Base-by-base conservation (phyloP, 257 asterid species). In the Solanum acaule region DNA sequence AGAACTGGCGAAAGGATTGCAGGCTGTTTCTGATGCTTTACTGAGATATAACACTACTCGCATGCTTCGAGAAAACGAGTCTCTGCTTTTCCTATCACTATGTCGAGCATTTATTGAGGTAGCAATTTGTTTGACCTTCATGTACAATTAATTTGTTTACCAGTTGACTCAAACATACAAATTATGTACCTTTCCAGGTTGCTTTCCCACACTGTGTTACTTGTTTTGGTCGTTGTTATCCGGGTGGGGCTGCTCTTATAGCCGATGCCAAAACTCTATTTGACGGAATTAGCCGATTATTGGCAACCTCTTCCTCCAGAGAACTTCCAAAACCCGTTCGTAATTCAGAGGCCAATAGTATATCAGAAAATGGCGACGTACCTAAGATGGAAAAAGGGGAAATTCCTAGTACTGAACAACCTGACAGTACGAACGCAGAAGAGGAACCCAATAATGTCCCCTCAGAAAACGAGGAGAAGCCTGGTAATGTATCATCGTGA, bases 101-200 rank as follows among this genome's bases (percentile, higher is more conserved):
- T 97, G 99, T 91, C 95, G 94, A 88, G 96, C 98, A 86, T 96
- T 95, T 88, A 88, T 93, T 34, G 98, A 96, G 98, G 99, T 97
- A 84, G 86, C 63, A 71, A 90, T 87, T 22, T 83, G 25, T 81
- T 79, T 29, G 76, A 31, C 16, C 63, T 70, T 68, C 56, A 35
- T 77, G 46, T 46, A 9, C 38, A 1, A 2, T 18, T 81, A 29
- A 35, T 67, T 82, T 31, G 16, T 81, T 23, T 42, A 44, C n/a
- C 63, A 42, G 4, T 71, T n/a, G 46, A 33, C 44, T 44, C 83
- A 44, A 44, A 33, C 35, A 46, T 49, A 73, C 75, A 52, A 23
- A 11, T 46, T 72, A 12, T 49, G 61, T 87, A n/a, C 75, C 40
- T 76, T 20, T 86, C 81, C 93, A 97, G 98, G 96, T 94, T 83